A percentile compares a stretch with the other conserved stretches of the same genome.
Evolutionary conservation across 2,329 filamentous ascomycete genomes (phyloP).

Genomic region (Botrytis porri): DNA sequence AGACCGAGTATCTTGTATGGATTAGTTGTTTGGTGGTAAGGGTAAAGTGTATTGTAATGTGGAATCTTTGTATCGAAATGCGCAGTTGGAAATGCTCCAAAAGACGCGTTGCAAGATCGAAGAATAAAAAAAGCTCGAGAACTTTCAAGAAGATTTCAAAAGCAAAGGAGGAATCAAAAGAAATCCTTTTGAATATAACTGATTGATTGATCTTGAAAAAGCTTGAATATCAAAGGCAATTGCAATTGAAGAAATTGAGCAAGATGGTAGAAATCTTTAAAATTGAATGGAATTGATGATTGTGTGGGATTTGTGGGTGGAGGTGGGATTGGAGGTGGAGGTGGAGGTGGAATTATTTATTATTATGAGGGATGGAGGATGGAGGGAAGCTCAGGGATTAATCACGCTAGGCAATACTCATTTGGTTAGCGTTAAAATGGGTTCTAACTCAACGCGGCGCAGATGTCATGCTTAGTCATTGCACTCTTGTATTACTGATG

Average conservation of each 20-base stretch:
- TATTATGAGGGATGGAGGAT: not conserved
- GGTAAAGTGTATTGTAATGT: not conserved
- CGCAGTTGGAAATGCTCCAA: not conserved
- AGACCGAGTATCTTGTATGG: not conserved
- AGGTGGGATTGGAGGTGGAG: not conserved
- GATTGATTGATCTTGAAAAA: not conserved
- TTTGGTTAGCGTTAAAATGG: not conserved
- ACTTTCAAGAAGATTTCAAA: not conserved
- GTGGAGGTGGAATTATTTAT: not conserved
- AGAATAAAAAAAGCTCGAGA: not conserved
- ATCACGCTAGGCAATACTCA: not conserved
- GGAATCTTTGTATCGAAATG: not conserved
- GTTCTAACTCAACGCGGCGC: not conserved
- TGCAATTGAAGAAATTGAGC: not conserved
- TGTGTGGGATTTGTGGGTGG: not conserved
- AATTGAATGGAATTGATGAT: not conserved
- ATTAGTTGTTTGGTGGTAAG: not conserved
- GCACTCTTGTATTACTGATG: not conserved
- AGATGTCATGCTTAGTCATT: not conserved
- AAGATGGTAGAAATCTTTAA: not conserved
- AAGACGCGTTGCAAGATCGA: not conserved
- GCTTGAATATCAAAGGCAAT: not conserved
- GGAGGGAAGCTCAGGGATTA: conserved; percentile 1
- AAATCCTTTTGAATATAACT: not conserved
- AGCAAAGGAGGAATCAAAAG: not conserved